Conservation (phyloP, 805 yeast genomes). For the Kodamaea hsintzibuensis region DNA sequence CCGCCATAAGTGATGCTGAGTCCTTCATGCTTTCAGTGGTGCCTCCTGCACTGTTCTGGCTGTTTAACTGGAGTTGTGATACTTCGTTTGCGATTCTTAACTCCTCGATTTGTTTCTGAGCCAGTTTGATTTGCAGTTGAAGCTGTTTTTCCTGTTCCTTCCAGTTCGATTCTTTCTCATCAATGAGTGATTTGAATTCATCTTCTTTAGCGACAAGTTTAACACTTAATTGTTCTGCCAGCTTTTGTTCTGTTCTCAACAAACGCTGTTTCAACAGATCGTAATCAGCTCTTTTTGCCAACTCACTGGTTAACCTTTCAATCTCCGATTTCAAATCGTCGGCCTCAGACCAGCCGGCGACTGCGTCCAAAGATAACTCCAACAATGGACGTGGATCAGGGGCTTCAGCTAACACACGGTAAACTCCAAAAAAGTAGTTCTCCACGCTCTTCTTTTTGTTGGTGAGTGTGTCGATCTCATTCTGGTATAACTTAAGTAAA, state of each 20-base stretch:
- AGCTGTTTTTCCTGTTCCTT: slow-evolving; percentile 53
- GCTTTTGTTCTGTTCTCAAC: slow-evolving; percentile 57
- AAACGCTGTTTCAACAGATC: slow-evolving; percentile 69
- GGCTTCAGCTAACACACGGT: slow-evolving; percentile 78
- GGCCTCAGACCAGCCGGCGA: slow-evolving; percentile 54
- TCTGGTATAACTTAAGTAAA: slow-evolving; percentile 78
- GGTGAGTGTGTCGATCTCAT: slow-evolving; percentile 82
- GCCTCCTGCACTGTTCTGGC: slow-evolving; percentile 31
- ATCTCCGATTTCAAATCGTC: slow-evolving; percentile 53
- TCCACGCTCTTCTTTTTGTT: slow-evolving; percentile 76
- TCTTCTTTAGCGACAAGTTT: slow-evolving; percentile 70
- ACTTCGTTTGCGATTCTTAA: slow-evolving; percentile 65
- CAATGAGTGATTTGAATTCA: slow-evolving; percentile 64
- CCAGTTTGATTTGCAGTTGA: slow-evolving; percentile 49
- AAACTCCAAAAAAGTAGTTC: slow-evolving; percentile 67
- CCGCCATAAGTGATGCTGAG: slow-evolving; percentile 44
- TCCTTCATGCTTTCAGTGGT: slow-evolving; percentile 32
- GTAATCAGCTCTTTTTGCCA: slow-evolving; percentile 72
- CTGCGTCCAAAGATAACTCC: slow-evolving; percentile 66
- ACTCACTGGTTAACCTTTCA: slow-evolving; percentile 52
- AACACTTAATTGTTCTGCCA: slow-evolving; percentile 54
- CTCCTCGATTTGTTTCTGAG: slow-evolving; percentile 60
- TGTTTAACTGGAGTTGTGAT: slow-evolving; percentile 55
- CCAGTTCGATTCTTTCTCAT: slow-evolving; percentile 78
- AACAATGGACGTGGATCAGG: slow-evolving; percentile 90